Percentiles rank a stretch among this genome's conserved stretches.
phyloP scores from a whole-genome alignment of 306 rosid genomes.

The Mimosa pudica region DNA sequence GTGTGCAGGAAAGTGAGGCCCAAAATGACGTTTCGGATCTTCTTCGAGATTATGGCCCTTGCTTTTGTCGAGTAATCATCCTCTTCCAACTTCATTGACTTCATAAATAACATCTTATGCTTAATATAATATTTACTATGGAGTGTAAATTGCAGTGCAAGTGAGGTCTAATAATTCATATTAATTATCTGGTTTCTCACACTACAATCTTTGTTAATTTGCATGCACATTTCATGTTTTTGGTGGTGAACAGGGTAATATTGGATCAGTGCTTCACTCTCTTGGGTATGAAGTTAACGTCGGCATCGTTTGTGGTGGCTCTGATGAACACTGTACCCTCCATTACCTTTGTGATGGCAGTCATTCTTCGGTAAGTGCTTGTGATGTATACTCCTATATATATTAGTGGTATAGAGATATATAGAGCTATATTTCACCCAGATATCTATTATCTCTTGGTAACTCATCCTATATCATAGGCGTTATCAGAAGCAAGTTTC shows the following conservation, averaged over 20 bases:
- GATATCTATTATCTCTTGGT: not conserved
- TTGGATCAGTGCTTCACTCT: slow-evolving; percentile 51
- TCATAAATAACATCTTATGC: no score
- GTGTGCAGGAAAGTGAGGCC: slow-evolving; percentile 79
- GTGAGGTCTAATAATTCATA: no score
- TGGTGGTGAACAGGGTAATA: slow-evolving; percentile 38
- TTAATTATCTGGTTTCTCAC: no score
- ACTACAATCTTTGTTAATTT: no score
- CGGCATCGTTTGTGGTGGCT: slow-evolving; percentile 50
- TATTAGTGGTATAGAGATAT: no score
- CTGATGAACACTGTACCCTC: slow-evolving; percentile 54
- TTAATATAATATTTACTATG: no score
- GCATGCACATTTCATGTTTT: not conserved
- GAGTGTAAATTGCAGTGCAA: no score
- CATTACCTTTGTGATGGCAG: slow-evolving; percentile 48
- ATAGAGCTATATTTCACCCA: no score
- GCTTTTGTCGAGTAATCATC: slow-evolving; percentile 78
- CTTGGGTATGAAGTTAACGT: slow-evolving; percentile 43
- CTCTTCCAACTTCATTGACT: not conserved
- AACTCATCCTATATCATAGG: not conserved
- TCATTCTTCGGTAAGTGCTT: slow-evolving; percentile 38
- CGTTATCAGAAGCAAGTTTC: not conserved
- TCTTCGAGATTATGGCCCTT: slow-evolving; percentile 62
- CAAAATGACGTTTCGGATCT: slow-evolving; percentile 61
- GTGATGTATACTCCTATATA: not conserved